These are phyloP conservation scores for Desmodesmus armatus DNA, from an alignment of 139 green algal species.

Conservation along the genomic window DNA sequence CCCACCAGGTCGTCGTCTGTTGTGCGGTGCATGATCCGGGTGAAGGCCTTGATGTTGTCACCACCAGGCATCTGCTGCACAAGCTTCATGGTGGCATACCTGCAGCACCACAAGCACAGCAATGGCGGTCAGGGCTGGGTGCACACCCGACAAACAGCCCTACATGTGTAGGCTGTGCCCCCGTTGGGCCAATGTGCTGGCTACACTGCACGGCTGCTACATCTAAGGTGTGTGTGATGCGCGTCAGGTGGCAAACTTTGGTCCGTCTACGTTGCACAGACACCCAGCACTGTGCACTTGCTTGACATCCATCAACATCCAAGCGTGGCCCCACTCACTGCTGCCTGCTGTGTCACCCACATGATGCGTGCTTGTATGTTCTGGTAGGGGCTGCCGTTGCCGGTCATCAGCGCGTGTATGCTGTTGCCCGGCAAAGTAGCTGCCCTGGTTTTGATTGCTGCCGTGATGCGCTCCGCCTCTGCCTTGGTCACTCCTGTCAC, in stretches of 20 bases:
- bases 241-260: too few relatives aligned
- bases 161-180: too few relatives aligned
- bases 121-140: too few relatives aligned
- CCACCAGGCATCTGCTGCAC: slow-evolving; percentile 77
- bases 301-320: too few relatives aligned
- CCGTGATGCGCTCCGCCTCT: slow-evolving; percentile 35
- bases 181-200: too few relatives aligned
- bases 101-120: slow-evolving; percentile 32
- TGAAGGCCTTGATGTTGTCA: slow-evolving; percentile 85
- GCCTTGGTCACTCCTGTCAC: background rate
- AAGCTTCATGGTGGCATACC: slow-evolving; percentile 84
- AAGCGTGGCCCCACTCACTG: too few relatives aligned
- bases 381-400: slow-evolving; percentile 88
- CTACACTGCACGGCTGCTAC: too few relatives aligned
- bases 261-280: too few relatives aligned
- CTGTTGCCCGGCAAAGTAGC: slow-evolving; percentile 48
- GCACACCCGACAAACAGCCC: too few relatives aligned
- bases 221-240: too few relatives aligned
- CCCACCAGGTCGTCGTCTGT: slow-evolving; percentile 76
- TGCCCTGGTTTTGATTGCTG: slow-evolving; percentile 2
- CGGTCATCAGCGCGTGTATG: slow-evolving; percentile 89
- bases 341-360: slow-evolving; percentile 56
- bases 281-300: too few relatives aligned
- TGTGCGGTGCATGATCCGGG: slow-evolving; percentile 87
- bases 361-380: slow-evolving; percentile 94